phyloP scores from a whole-genome alignment of 78 protist species.

The Polysphondylium violaceum region DNA sequence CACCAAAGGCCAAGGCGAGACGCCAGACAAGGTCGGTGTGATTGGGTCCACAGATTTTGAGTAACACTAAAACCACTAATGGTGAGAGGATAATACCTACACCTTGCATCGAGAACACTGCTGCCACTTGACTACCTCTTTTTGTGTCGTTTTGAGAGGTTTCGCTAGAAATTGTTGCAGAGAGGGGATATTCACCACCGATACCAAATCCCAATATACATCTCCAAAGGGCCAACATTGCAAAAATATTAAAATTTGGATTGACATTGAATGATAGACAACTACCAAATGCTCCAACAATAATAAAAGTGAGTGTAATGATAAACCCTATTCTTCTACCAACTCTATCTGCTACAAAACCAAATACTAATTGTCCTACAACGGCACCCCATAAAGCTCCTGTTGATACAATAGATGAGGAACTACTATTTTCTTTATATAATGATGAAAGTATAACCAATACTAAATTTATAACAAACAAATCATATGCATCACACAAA shows the following conservation, averaged over 20 bases:
- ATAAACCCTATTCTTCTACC: conserved; percentile 77
- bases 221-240: conserved; percentile 80
- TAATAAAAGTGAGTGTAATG: conserved; percentile 63
- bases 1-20: conserved; percentile 65
- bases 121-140: conserved; percentile 72
- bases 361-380: conserved; percentile 79
- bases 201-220: conserved; percentile 88
- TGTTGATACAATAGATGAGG: conserved; percentile 44
- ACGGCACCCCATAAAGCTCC: conserved; percentile 81
- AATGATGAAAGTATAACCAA: conserved; percentile 25
- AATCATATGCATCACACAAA: conserved; percentile 85
- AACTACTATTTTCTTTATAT: conserved; percentile 19
- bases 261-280: conserved; percentile 17
- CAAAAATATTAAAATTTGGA: conserved; percentile 41
- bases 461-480: conserved; percentile 76
- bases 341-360: conserved; percentile 74
- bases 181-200: conserved; percentile 92
- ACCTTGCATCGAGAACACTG: conserved; percentile 91
- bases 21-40: conserved; percentile 86
- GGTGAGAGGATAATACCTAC: conserved; percentile 82
- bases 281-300: conserved; percentile 65
- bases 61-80: conserved; percentile 26
- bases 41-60: background rate
- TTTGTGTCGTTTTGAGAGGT: conserved; percentile 7
- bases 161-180: conserved; percentile 85